Conservation (phyloP, 1,284 basidiomycete genomes). For the Ganoderma resinaceum region DNA sequence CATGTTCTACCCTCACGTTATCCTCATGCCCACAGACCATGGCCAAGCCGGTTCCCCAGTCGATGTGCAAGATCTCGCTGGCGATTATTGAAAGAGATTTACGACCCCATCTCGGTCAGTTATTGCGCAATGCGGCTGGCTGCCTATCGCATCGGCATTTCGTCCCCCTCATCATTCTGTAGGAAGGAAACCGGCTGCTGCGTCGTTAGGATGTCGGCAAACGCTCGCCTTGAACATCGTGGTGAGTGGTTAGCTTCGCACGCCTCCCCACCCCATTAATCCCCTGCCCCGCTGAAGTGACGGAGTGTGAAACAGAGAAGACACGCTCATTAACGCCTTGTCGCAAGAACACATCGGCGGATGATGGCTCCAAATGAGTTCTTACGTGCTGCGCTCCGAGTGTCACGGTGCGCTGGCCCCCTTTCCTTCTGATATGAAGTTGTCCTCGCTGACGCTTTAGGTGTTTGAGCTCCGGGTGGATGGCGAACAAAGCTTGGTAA, state of each 20-base stretch:
- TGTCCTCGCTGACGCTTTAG: neutral
- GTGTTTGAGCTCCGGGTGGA: neutral
- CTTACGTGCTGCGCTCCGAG: neutral
- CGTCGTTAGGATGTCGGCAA: neutral
- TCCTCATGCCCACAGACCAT: neutral
- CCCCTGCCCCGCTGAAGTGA: neutral
- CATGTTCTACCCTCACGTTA: no score
- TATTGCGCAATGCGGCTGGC: neutral
- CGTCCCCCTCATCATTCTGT: neutral
- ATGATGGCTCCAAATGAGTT: neutral
- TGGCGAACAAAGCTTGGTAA: neutral
- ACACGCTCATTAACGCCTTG: neutral
- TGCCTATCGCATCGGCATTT: neutral
- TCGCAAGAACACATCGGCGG: neutral
- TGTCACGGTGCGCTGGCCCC: neutral
- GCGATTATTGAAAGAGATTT: neutral
- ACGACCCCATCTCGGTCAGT: neutral
- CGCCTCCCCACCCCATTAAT: neutral
- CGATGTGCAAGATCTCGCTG: neutral
- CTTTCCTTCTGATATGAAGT: neutral
- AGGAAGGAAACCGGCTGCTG: neutral
- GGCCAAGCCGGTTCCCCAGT: neutral
- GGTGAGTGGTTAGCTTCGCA: conserved; percentile 8
- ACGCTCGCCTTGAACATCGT: neutral
- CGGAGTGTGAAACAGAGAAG: neutral